Conservation (phyloP, 2,329 filamentous ascomycete genomes). For the Leptosphaerulina australis region DNA sequence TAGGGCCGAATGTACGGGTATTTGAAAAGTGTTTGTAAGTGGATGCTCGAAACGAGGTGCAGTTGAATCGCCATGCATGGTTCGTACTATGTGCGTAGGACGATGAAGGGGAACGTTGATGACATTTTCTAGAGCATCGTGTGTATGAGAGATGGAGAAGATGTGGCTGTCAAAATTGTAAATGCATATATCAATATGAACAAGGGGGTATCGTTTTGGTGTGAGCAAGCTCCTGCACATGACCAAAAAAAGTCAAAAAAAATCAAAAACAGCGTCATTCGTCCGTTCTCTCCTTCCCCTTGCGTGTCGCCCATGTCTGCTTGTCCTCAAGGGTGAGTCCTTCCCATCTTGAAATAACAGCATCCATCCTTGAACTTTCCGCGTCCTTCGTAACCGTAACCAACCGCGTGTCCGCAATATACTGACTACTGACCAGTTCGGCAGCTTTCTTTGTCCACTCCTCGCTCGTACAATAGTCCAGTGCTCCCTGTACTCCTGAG, state of each 20-base stretch:
- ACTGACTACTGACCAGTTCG: constrained; percentile 37
- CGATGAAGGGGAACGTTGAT: no score
- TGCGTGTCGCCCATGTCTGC: not conserved
- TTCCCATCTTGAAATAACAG: constrained; percentile 38
- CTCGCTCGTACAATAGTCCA: constrained; percentile 34
- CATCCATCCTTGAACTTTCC: constrained; percentile 37
- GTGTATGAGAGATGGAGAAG: not conserved
- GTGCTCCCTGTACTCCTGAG: constrained; percentile 23
- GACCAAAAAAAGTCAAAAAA: not conserved
- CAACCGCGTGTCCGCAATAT: constrained; percentile 36
- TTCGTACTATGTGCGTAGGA: no score
- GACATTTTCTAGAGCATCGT: no score
- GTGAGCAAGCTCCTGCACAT: constrained; percentile 8
- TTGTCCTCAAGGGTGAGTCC: constrained; percentile 24
- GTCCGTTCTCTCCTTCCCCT: not conserved
- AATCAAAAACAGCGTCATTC: not conserved
- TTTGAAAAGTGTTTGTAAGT: not conserved
- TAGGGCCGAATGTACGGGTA: constrained; percentile 4
- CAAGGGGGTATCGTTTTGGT: constrained; percentile 10
- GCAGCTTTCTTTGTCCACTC: constrained; percentile 42
- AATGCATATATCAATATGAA: not conserved
- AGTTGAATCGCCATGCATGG: no score
- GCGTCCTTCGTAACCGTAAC: constrained; percentile 15
- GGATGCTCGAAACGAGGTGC: constrained; percentile 1
- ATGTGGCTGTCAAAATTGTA: not conserved